These are phyloP conservation scores for Phytopythium cucurbitacearum DNA, from an alignment of 352 stramenopile genomes.

Conservation along the genomic window DNA sequence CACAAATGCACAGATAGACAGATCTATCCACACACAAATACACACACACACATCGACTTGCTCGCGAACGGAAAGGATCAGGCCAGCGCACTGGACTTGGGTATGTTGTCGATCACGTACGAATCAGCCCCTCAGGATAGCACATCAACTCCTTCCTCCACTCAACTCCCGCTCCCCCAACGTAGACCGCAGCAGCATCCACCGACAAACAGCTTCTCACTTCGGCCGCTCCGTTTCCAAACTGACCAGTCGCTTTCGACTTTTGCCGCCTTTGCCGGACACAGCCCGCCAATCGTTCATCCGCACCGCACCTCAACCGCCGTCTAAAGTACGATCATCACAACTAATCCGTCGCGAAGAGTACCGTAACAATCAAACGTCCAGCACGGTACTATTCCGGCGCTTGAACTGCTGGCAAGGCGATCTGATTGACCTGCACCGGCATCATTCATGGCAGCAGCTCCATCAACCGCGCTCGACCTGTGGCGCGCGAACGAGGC, in stretches of 20 bases:
- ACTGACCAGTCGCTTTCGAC: background rate
- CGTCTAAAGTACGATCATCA: no score
- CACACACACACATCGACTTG: background rate
- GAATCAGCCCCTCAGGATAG: constrained; percentile 84
- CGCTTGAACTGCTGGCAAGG: background rate
- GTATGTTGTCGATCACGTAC: constrained; percentile 70
- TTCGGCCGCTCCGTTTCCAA: background rate
- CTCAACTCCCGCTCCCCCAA: background rate
- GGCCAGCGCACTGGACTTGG: constrained; percentile 80
- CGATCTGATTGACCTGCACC: background rate
- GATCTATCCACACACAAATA: constrained; percentile 3
- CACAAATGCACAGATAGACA: background rate
- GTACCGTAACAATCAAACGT: no score
- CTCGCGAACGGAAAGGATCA: constrained; percentile 52
- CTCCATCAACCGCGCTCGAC: constrained; percentile 32
- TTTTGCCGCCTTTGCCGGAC: no score
- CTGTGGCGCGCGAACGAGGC: constrained; percentile 27
- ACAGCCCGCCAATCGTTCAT: no score
- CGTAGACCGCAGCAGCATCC: background rate
- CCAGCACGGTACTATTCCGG: background rate
- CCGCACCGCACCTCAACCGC: no score
- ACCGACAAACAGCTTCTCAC: no score
- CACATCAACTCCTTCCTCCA: constrained; percentile 60
- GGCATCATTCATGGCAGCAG: constrained; percentile 5
- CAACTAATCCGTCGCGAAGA: no score